A percentile compares a stretch with the other conserved stretches of the same genome.
Evolutionary conservation across 352 stramenopile genomes (phyloP).

Genomic region (Saprolegnia diclina): DNA sequence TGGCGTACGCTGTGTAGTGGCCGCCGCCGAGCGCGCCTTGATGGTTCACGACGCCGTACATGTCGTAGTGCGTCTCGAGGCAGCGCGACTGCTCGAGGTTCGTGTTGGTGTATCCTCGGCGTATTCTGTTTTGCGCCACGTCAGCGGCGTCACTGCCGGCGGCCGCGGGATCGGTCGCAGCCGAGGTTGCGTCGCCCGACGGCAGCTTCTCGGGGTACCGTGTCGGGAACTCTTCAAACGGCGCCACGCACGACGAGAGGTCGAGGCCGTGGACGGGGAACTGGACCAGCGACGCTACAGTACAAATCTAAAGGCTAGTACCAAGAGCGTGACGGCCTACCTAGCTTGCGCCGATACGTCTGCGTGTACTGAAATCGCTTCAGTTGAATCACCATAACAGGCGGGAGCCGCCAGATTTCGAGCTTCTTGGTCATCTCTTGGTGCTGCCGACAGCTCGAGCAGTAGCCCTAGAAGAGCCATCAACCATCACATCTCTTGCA

Average conservation of each 20-base stretch:
- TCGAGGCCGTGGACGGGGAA: slow-evolving; percentile 96
- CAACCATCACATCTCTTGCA: background rate
- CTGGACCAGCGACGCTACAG: slow-evolving; percentile 85
- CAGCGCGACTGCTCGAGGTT: slow-evolving; percentile 83
- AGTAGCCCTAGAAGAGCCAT: slow-evolving; percentile 83
- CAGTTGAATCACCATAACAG: slow-evolving; percentile 97
- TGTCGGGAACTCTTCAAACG: slow-evolving; percentile 68
- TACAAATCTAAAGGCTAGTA: background rate
- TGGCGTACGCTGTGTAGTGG: slow-evolving; percentile 85
- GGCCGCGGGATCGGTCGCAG: background rate
- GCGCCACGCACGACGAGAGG: slow-evolving; percentile 84
- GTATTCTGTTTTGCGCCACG: slow-evolving; percentile 16
- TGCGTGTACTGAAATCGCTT: slow-evolving; percentile 99
- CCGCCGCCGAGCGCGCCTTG: slow-evolving; percentile 79
- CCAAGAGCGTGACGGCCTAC: slow-evolving; percentile 45
- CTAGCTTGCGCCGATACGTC: slow-evolving; percentile 81
- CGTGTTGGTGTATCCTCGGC: slow-evolving; percentile 80
- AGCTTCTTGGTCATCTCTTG: slow-evolving; percentile 98
- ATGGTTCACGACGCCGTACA: slow-evolving; percentile 87
- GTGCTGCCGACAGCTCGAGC: slow-evolving; percentile 92
- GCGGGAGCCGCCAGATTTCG: slow-evolving; percentile 94
- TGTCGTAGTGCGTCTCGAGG: slow-evolving; percentile 82
- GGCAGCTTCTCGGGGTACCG: slow-evolving; percentile 50
- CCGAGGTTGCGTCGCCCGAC: background rate
- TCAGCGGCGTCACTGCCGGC: background rate